Evolutionary conservation across 148 eudicot genomes (phyloP).

Genomic region (Rhododendron ferrugineum): DNA sequence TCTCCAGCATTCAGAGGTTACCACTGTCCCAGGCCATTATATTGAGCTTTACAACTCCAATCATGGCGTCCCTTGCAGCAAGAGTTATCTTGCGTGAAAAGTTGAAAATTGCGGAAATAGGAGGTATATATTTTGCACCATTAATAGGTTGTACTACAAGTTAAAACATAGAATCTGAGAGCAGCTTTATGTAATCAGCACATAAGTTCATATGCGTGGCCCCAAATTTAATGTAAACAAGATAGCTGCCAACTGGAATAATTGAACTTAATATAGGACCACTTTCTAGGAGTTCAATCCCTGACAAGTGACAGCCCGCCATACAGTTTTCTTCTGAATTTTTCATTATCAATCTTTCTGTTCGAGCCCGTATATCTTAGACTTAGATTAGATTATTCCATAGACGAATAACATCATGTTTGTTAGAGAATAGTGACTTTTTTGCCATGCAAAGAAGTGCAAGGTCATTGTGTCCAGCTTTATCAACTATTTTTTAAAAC

Average conservation of each 20-base stretch:
- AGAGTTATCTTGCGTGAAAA: conserved; percentile 45
- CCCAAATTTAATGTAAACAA: too few relatives aligned
- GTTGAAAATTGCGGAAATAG: conserved; percentile 40
- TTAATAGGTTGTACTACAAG: neutral
- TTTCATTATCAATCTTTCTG: neutral
- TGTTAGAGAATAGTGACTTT: neutral
- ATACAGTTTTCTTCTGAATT: neutral
- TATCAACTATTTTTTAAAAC: too few relatives aligned
- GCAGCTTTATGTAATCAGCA: neutral
- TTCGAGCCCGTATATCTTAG: neutral
- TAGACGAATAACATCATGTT: neutral
- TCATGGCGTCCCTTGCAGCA: conserved; percentile 52
- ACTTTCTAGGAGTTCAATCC: neutral
- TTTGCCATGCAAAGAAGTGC: neutral
- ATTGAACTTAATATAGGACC: neutral
- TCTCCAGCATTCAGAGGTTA: conserved; percentile 49
- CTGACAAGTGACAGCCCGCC: neutral
- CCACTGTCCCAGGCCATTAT: conserved; percentile 41
- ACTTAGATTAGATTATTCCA: neutral
- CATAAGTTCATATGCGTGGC: neutral
- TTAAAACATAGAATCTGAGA: conserved; percentile 1
- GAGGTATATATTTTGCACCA: conserved; percentile 30
- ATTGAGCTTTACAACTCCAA: conserved; percentile 53
- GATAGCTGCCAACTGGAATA: neutral
- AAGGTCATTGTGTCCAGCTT: neutral